phyloP scores from a whole-genome alignment of 2,329 filamentous ascomycete genomes.

The Aspergillus sp. region DNA sequence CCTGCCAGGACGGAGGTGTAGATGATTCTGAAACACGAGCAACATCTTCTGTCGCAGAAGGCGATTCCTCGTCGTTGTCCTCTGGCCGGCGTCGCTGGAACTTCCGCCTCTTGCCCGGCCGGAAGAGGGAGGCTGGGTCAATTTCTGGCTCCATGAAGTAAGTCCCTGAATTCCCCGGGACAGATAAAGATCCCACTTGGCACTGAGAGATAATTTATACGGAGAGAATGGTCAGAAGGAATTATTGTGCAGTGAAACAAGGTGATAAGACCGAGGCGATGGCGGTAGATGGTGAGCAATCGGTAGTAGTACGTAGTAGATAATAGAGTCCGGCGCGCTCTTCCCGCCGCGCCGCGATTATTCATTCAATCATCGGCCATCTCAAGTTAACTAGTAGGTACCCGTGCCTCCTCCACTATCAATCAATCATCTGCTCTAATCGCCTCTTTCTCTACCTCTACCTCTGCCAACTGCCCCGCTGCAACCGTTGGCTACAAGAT shows the following conservation, averaged over 20 bases:
- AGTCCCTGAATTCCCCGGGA: conserved; percentile 1
- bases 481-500: background rate
- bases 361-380: conserved; percentile 6
- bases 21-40: conserved; percentile 8
- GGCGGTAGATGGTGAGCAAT: background rate
- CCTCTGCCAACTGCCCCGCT: background rate
- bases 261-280: background rate
- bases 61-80: conserved; percentile 18
- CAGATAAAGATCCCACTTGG: background rate
- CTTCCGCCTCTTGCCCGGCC: conserved; percentile 54
- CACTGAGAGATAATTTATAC: background rate
- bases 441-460: background rate
- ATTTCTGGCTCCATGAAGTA: conserved; percentile 32
- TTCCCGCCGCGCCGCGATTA: conserved; percentile 2
- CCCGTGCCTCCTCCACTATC: background rate
- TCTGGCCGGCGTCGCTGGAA: conserved; percentile 49
- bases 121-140: conserved; percentile 38
- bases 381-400: background rate
- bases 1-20: conserved; percentile 16
- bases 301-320: background rate
- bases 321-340: background rate
- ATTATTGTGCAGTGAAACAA: background rate
- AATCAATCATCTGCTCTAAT: background rate
- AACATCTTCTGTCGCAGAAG: conserved; percentile 15
- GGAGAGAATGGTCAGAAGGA: too few relatives aligned